A percentile compares a stretch with the other conserved stretches of the same genome.
Evolutionary conservation across 805 yeast genomes (phyloP).

Genomic region (Saccharomycopsis schoenii): DNA sequence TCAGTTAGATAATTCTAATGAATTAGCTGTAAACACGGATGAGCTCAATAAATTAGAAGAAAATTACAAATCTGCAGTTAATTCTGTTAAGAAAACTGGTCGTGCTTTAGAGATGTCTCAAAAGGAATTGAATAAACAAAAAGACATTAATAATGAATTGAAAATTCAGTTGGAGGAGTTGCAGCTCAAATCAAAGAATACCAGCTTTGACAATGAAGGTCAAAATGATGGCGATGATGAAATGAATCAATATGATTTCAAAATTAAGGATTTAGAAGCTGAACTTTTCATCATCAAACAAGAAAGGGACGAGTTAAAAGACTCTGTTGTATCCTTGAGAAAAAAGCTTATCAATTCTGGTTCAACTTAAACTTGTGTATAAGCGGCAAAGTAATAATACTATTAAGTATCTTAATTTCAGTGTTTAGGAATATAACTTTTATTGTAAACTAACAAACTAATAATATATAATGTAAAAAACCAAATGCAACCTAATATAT

Average conservation of each 20-base stretch:
- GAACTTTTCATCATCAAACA: constrained; percentile 72
- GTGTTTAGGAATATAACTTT: neutral
- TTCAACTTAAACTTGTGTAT: neutral
- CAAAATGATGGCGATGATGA: constrained; percentile 27
- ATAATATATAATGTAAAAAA: too few relatives aligned
- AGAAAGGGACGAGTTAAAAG: constrained; percentile 73
- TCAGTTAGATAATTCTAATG: constrained; percentile 6
- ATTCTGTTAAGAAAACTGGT: constrained; percentile 63
- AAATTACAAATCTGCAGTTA: constrained; percentile 62
- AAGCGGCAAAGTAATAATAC: neutral
- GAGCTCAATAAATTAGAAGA: constrained; percentile 41
- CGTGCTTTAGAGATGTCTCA: constrained; percentile 68
- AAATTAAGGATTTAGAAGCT: constrained; percentile 74
- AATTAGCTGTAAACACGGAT: constrained; percentile 24
- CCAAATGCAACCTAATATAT: too few relatives aligned
- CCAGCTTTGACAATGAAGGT: constrained; percentile 22
- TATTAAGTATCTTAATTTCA: neutral
- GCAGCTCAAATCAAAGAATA: constrained; percentile 28
- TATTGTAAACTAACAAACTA: neutral
- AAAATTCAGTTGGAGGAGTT: constrained; percentile 62
- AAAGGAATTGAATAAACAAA: constrained; percentile 55
- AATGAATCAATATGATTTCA: constrained; percentile 53
- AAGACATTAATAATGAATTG: constrained; percentile 44
- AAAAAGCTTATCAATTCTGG: constrained; percentile 34
- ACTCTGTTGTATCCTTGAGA: constrained; percentile 46